Conservation (phyloP, 2,329 filamentous ascomycete species). For the Nemania sp. region DNA sequence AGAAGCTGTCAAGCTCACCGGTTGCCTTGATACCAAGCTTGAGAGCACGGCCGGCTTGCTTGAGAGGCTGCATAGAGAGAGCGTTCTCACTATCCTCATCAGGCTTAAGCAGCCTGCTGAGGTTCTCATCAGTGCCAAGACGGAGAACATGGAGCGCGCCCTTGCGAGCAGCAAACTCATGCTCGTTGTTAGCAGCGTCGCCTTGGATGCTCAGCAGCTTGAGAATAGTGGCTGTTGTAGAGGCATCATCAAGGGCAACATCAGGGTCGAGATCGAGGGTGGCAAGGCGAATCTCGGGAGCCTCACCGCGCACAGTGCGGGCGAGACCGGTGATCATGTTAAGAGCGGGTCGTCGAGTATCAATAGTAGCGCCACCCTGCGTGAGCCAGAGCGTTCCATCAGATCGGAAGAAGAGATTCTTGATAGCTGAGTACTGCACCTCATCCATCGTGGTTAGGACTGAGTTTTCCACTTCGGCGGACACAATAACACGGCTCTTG, state of each 20-base stretch:
- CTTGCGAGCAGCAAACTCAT: conserved; percentile 35
- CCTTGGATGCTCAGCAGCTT: conserved; percentile 32
- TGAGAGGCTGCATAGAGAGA: conserved; percentile 32
- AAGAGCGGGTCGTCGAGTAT: conserved; percentile 34
- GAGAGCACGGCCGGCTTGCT: conserved; percentile 32
- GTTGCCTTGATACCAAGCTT: conserved; percentile 34
- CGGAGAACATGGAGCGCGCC: conserved; percentile 33
- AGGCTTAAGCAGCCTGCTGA: conserved; percentile 32
- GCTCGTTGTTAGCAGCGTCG: conserved; percentile 31
- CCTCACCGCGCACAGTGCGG: conserved; percentile 51
- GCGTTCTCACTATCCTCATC: conserved; percentile 30
- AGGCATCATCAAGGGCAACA: conserved; percentile 36
- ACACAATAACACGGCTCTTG: conserved; percentile 33
- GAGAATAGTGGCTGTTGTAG: conserved; percentile 41
- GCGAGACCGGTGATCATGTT: conserved; percentile 52
- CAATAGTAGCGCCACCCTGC: conserved; percentile 32
- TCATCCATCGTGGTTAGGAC: conserved; percentile 30
- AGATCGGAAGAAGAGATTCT: conserved; percentile 34
- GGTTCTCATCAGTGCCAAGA: conserved; percentile 31
- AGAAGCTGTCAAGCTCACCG: conserved; percentile 37
- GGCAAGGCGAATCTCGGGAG: conserved; percentile 46
- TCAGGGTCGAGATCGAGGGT: conserved; percentile 50
- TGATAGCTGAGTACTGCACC: conserved; percentile 31
- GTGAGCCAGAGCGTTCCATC: conserved; percentile 36
- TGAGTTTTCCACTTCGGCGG: conserved; percentile 36